Evolutionary conservation across 345 rosid species (phyloP), one percentile per base, ranked within the genome.

Genomic region (Dovyalis caffra): DNA sequence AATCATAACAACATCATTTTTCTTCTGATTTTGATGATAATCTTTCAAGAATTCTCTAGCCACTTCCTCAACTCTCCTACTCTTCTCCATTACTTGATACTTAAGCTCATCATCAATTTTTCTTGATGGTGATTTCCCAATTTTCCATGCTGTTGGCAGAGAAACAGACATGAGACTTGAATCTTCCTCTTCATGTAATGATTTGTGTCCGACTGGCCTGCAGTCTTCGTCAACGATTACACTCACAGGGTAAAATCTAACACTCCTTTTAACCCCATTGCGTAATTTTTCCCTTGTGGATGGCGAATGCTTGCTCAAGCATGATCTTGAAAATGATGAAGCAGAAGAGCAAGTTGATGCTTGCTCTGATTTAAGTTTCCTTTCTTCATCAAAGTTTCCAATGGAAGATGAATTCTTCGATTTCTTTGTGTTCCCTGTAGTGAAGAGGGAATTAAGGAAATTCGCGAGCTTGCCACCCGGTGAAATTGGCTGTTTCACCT

Each of bases 401-500:
- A 68, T 40, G 12, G 88, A 72, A 16, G 56, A 11, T 43, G 87
- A 71, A 20, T 72, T 73, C 78, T 86, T 91, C 6, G 91, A 47
- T 78, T 87, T 89, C 83, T 85, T 90, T 5, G 82, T 58, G 33
- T 72, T 85, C 11, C 78, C 83, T 0, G 90, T 38, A 61, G 81
- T 77, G 77, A 95, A 91, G 47, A 95, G 79, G 12, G 97, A 90
- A 62, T 91, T 90, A 69, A 93, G 81, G 87, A 93, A 95, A 64
- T 69, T 89, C 1, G 92, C 85, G 51, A 95, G 84, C 45, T 90
- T 74, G 23, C 90, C 90, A 2, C 85, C 94, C 0, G 99, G 98
- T 9, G 99, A 95, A 86, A 92, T 88, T 51, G 99, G 97, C 60
- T 92, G 92, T 74, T 89, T 91, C 69, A 86, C 86, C 73, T 89